Evolutionary conservation across 345 rosid species (phyloP).

Genomic region (Brassica rapa): DNA sequence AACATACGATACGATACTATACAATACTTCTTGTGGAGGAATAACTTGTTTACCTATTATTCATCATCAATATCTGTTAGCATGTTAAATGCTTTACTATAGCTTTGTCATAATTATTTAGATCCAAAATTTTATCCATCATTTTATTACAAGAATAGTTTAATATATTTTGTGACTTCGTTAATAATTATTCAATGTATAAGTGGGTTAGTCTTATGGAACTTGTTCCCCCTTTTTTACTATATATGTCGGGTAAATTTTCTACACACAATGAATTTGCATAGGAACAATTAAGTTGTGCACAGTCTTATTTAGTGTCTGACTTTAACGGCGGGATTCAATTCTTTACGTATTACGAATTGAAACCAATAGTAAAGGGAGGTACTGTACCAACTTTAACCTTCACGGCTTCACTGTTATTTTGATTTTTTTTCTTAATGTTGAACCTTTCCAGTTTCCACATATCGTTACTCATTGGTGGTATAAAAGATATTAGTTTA

Average conservation of each 20-base stretch:
- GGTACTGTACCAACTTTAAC: conserved; percentile 24
- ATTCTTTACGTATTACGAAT: conserved; percentile 19
- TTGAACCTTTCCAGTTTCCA: too few relatives aligned
- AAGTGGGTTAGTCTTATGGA: neutral
- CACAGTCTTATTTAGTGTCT: conserved; percentile 14
- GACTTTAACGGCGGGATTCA: conserved; percentile 35
- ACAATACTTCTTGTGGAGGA: too few relatives aligned
- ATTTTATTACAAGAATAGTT: neutral
- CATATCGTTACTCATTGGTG: conserved; percentile 5
- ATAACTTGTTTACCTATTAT: too few relatives aligned
- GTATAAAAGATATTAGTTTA: neutral
- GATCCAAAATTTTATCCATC: neutral
- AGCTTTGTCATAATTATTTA: neutral
- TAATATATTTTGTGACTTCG: neutral
- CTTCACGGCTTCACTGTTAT: neutral
- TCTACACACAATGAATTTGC: neutral
- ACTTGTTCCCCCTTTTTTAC: neutral
- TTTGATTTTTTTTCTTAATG: neutral
- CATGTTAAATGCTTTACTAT: neutral
- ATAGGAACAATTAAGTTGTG: neutral
- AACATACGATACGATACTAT: too few relatives aligned
- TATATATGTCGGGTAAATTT: neutral
- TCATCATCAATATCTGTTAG: neutral
- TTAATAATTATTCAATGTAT: neutral
- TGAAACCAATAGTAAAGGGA: neutral